Conservation (phyloP, 768 basidiomycete species). For the Serpula lacrymans region DNA sequence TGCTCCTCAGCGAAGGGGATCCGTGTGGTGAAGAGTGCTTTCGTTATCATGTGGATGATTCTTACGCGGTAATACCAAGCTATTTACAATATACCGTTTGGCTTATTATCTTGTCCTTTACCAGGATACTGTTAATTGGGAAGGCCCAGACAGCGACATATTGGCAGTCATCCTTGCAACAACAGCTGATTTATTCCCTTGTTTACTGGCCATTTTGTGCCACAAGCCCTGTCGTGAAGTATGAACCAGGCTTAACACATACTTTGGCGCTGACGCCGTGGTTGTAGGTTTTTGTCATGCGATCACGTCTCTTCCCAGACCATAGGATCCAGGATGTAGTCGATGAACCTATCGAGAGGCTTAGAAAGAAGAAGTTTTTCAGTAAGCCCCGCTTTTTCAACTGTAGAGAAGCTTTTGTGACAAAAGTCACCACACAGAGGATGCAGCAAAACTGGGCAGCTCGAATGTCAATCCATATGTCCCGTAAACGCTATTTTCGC, state of each 20-base stretch:
- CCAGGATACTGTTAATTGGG: slow-evolving; percentile 24
- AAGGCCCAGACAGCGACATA: slow-evolving; percentile 19
- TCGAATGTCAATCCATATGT: neutral
- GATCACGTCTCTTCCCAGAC: slow-evolving; percentile 15
- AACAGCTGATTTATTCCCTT: slow-evolving; percentile 45
- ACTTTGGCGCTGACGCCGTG: neutral
- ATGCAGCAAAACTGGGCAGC: neutral
- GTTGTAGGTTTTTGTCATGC: slow-evolving; percentile 17
- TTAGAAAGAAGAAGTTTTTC: slow-evolving; percentile 4
- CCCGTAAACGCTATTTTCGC: slow-evolving; percentile 10
- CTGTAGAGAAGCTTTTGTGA: slow-evolving; percentile 11
- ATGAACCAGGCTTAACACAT: slow-evolving; percentile 1
- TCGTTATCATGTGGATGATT: slow-evolving; percentile 9
- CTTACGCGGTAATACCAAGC: slow-evolving; percentile 14
- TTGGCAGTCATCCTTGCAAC: slow-evolving; percentile 38
- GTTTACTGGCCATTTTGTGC: slow-evolving; percentile 46
- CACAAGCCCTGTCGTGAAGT: slow-evolving; percentile 48
- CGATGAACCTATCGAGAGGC: slow-evolving; percentile 1
- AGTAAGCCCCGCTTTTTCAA: slow-evolving; percentile 7
- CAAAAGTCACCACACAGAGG: neutral
- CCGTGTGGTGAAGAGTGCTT: slow-evolving; percentile 32
- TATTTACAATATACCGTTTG: slow-evolving; percentile 13
- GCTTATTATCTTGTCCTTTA: neutral
- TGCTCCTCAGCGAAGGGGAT: slow-evolving; percentile 23
- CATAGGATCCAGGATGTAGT: slow-evolving; percentile 14